A percentile compares a stretch with the other conserved stretches of the same genome.
Conservation (phyloP, 2,329 filamentous ascomycete genomes). For the Alternaria metachromatica region DNA sequence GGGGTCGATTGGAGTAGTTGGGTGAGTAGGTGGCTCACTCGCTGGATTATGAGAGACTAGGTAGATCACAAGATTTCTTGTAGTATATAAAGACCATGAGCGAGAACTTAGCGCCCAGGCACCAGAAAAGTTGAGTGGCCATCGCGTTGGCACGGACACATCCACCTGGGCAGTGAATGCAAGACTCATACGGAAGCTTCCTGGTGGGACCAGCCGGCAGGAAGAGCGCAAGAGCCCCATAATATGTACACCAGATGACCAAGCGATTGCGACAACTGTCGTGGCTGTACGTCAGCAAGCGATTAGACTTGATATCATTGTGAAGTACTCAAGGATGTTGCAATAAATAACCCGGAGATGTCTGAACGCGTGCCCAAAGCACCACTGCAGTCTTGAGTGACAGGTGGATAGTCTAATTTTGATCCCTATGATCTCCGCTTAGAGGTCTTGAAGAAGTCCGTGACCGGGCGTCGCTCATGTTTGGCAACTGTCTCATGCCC, state of each 20-base stretch:
- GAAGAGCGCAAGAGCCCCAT: too few species aligned
- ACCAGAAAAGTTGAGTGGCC: neutral
- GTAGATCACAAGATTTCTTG: neutral
- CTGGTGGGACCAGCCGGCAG: too few species aligned
- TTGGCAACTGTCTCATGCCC: too few species aligned
- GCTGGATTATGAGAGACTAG: neutral
- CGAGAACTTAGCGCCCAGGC: neutral
- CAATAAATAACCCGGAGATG: neutral
- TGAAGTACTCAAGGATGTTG: neutral
- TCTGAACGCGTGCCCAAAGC: too few species aligned
- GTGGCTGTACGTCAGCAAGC: neutral
- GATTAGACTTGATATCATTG: neutral
- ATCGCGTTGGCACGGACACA: neutral
- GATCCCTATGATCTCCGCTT: too few species aligned
- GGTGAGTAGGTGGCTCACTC: neutral
- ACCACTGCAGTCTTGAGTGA: too few species aligned
- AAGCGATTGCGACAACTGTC: neutral
- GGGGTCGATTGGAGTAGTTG: neutral
- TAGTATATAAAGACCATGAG: neutral
- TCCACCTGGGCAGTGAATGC: neutral
- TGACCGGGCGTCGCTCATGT: too few species aligned
- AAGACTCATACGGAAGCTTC: too few species aligned
- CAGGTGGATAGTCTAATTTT: too few species aligned
- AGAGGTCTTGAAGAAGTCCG: too few species aligned
- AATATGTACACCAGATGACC: neutral